Percentiles rank a stretch among this genome's conserved stretches.
These are phyloP conservation scores for Massarina eburnea DNA, from an alignment of 2,329 filamentous ascomycete species.

Conservation along the genomic window DNA sequence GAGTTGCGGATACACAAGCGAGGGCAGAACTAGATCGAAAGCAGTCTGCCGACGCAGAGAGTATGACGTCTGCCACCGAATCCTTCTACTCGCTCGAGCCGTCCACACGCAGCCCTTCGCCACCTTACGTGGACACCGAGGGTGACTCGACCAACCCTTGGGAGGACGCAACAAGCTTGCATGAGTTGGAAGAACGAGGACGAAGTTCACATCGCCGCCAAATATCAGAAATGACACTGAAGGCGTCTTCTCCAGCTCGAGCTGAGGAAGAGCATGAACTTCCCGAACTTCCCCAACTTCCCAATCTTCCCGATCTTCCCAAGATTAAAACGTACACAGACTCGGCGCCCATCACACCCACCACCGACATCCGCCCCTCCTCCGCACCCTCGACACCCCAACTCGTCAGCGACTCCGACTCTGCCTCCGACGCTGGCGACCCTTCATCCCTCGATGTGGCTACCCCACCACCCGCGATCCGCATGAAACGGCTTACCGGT, in stretches of 20 bases:
- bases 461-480: constrained; percentile 43
- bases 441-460: constrained; percentile 41
- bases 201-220: constrained; percentile 38
- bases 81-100: constrained; percentile 42
- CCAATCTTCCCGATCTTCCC: not conserved
- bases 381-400: constrained; percentile 49
- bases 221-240: constrained; percentile 40
- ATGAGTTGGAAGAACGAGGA: constrained; percentile 21
- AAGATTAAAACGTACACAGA: not conserved
- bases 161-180: constrained; percentile 13
- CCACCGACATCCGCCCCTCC: constrained; percentile 23
- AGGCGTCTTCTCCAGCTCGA: constrained; percentile 20
- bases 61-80: constrained; percentile 38
- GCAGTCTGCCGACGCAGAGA: constrained; percentile 31
- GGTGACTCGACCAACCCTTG: constrained; percentile 31
- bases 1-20: constrained; percentile 10
- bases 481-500: constrained; percentile 49
- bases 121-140: constrained; percentile 36
- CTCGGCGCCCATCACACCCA: constrained; percentile 8
- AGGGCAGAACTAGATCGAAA: constrained; percentile 20
- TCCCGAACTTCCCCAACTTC: too few species aligned
- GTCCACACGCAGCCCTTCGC: constrained; percentile 26
- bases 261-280: constrained; percentile 15
- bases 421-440: constrained; percentile 46
- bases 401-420: constrained; percentile 47